phyloP scores from a whole-genome alignment of 75 land plant species.

The Picea sitchensis region DNA sequence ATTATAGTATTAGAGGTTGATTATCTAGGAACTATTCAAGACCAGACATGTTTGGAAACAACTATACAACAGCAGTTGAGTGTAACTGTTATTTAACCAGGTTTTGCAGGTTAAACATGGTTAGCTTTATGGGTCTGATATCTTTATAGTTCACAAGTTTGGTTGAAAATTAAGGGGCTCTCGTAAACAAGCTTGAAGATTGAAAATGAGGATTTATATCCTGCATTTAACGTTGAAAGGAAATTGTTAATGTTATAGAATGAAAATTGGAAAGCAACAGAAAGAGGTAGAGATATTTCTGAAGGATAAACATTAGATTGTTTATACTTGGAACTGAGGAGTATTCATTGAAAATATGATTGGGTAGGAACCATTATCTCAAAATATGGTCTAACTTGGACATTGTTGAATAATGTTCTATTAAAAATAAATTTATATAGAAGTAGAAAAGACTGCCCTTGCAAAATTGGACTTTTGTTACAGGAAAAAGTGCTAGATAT shows the following conservation, averaged over 20 bases:
- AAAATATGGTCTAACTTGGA: neutral
- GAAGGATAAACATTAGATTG: neutral
- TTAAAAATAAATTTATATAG: neutral
- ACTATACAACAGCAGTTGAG: neutral
- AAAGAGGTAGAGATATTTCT: neutral
- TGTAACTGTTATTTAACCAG: neutral
- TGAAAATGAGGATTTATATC: neutral
- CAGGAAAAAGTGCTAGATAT: neutral
- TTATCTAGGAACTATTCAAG: neutral
- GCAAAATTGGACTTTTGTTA: neutral
- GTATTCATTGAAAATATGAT: neutral
- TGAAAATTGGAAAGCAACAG: neutral
- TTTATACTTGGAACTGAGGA: neutral
- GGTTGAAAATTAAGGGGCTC: neutral
- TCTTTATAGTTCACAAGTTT: neutral
- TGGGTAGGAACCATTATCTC: neutral
- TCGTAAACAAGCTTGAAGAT: neutral
- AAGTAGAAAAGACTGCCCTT: neutral
- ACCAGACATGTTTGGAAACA: neutral
- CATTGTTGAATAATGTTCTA: neutral
- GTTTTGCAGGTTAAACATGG: neutral
- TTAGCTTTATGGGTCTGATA: neutral
- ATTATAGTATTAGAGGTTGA: neutral
- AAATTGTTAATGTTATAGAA: neutral
- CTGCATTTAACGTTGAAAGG: neutral